phyloP scores from a whole-genome alignment of 1,284 basidiomycete genomes.

The Tetrapyrgos nigripes region DNA sequence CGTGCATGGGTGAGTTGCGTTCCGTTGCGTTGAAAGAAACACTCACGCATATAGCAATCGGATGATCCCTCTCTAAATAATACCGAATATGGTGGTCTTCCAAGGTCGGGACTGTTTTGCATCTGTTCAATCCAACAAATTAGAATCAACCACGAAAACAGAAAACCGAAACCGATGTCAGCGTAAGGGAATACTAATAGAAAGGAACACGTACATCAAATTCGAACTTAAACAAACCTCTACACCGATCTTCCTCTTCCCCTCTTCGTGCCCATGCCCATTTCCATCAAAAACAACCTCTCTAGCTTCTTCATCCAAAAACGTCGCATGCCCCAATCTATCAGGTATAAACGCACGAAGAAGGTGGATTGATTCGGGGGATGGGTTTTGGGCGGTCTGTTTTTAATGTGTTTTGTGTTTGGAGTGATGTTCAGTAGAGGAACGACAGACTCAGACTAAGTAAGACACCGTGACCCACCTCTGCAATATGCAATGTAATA shows the following conservation, averaged over 20 bases:
- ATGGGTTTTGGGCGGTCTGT: conserved; percentile 57
- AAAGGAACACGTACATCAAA: conserved; percentile 56
- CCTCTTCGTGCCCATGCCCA: too few relatives aligned
- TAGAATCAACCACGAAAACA: background rate
- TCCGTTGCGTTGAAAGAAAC: background rate
- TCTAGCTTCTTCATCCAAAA: conserved; percentile 68
- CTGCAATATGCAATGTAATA: conserved; percentile 82
- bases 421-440: too few relatives aligned
- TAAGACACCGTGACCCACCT: conserved; percentile 49
- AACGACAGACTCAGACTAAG: background rate
- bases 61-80: conserved; percentile 69
- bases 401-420: too few relatives aligned
- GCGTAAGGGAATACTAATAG: background rate
- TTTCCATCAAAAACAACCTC: conserved; percentile 63
- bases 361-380: conserved; percentile 67
- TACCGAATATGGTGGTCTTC: conserved; percentile 76
- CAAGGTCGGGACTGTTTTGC: conserved; percentile 69
- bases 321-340: conserved; percentile 84
- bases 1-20: background rate
- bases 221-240: conserved; percentile 88
- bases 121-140: conserved; percentile 42
- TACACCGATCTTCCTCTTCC: conserved; percentile 63
- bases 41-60: conserved; percentile 79
- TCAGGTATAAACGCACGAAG: conserved; percentile 70
- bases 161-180: background rate